phyloP scores from a whole-genome alignment of 2,329 filamentous ascomycete species.

The Ascochyta lentis region DNA sequence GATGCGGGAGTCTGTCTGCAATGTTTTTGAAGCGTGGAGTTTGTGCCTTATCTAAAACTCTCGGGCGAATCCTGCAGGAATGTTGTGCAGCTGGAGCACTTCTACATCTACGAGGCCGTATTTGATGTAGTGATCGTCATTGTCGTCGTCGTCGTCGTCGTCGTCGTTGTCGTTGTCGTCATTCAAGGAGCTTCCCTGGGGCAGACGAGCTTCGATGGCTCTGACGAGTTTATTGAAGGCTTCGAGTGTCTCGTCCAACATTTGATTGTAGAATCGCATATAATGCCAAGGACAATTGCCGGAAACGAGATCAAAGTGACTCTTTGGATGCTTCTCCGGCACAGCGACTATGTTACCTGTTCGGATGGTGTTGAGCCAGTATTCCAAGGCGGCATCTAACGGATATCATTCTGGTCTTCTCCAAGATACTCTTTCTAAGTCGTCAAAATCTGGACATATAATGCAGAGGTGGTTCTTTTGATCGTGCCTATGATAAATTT shows the following conservation, averaged over 20 bases:
- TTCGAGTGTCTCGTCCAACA: conserved; percentile 19
- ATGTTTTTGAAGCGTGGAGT: conserved; percentile 1
- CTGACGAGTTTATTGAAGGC: conserved; percentile 19
- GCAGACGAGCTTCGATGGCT: conserved; percentile 18
- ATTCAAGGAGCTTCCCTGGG: conserved; percentile 4
- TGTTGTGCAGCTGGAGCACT: conserved; percentile 13
- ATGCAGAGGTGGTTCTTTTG: too few relatives aligned
- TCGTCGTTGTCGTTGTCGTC: neutral
- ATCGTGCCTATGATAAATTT: too few relatives aligned
- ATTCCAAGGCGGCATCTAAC: conserved; percentile 19
- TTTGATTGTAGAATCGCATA: conserved; percentile 15
- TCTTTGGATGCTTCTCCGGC: conserved; percentile 1
- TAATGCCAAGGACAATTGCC: conserved; percentile 17
- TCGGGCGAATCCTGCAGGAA: conserved; percentile 13
- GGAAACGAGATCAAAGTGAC: conserved; percentile 1
- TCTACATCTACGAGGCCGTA: conserved; percentile 9
- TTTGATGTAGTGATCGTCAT: conserved; percentile 1
- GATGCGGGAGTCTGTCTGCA: neutral
- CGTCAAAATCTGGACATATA: too few relatives aligned
- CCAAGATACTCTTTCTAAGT: neutral
- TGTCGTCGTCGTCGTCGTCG: too few relatives aligned
- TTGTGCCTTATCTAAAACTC: conserved; percentile 3
- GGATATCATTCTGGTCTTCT: conserved; percentile 18
- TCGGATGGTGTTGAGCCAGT: conserved; percentile 24
- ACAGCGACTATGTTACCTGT: conserved; percentile 22